phyloP scores from a whole-genome alignment of 2,329 filamentous ascomycete genomes.

The Cordyceps fumosorosea region DNA sequence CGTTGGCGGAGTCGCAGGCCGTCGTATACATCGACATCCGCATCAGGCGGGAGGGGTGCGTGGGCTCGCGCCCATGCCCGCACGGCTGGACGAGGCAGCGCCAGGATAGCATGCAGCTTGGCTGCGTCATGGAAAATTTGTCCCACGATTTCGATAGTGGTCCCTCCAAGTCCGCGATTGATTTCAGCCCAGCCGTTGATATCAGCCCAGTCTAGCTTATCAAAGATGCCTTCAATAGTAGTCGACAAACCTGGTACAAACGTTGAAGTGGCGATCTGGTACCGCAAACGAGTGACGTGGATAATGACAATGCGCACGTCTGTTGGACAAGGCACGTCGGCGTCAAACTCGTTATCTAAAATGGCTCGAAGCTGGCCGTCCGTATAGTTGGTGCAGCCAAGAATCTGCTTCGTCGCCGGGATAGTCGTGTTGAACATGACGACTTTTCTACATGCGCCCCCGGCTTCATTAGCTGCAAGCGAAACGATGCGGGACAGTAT shows the following conservation, averaged over 20 bases:
- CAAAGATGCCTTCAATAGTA: neutral
- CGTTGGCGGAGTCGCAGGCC: neutral
- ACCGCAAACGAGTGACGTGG: neutral
- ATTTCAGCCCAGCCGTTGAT: neutral
- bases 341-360: neutral
- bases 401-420: neutral
- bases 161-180: no score
- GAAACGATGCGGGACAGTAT: neutral
- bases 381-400: neutral
- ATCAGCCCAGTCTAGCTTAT: neutral
- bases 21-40: neutral
- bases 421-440: neutral
- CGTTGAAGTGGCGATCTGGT: neutral
- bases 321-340: neutral
- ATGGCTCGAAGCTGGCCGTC: neutral
- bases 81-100: neutral
- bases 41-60: neutral
- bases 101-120: neutral
- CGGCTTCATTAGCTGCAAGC: neutral
- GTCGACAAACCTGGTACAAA: neutral
- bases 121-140: neutral
- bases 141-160: neutral
- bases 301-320: neutral
- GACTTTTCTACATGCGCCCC: neutral
- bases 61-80: neutral